Evolutionary conservation across 2,329 filamentous ascomycete species (phyloP).

Genomic region (Colletotrichum eremochloae): DNA sequence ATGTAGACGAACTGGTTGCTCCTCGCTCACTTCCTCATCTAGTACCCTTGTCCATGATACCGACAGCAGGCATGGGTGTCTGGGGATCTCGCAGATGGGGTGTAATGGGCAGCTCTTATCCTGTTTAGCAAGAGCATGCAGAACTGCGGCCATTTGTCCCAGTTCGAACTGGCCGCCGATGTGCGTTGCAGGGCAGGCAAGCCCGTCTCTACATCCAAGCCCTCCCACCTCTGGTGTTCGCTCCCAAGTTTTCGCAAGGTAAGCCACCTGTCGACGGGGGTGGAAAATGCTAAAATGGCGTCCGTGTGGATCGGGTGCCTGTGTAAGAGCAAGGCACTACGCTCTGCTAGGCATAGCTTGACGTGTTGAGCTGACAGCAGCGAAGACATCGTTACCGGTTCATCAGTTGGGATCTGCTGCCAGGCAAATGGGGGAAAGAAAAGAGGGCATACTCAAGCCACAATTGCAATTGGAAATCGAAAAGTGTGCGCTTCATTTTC

Average conservation of each 20-base stretch:
- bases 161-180: conserved; percentile 32
- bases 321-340: conserved; percentile 20
- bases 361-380: conserved; percentile 31
- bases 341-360: conserved; percentile 38
- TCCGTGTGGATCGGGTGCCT: conserved; percentile 28
- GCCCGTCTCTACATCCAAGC: conserved; percentile 21
- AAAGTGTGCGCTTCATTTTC: too few species aligned
- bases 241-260: conserved; percentile 3
- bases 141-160: conserved; percentile 34
- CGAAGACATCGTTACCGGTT: conserved; percentile 36
- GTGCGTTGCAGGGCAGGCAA: conserved; percentile 26
- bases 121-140: conserved; percentile 44
- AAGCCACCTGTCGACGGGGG: conserved; percentile 26
- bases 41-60: conserved; percentile 26
- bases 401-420: conserved; percentile 36
- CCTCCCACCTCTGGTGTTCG: conserved; percentile 23
- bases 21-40: conserved; percentile 19
- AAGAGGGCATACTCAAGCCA: too few species aligned
- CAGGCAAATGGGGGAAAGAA: conserved; percentile 2
- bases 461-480: too few species aligned
- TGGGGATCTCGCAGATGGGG: conserved; percentile 35
- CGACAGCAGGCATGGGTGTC: conserved; percentile 28
- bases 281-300: conserved; percentile 38
- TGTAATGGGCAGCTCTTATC: conserved; percentile 27
- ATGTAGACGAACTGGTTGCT: conserved; percentile 4